phyloP scores from a whole-genome alignment of 106 monocot species.

The Phalaenopsis aphrodite region DNA sequence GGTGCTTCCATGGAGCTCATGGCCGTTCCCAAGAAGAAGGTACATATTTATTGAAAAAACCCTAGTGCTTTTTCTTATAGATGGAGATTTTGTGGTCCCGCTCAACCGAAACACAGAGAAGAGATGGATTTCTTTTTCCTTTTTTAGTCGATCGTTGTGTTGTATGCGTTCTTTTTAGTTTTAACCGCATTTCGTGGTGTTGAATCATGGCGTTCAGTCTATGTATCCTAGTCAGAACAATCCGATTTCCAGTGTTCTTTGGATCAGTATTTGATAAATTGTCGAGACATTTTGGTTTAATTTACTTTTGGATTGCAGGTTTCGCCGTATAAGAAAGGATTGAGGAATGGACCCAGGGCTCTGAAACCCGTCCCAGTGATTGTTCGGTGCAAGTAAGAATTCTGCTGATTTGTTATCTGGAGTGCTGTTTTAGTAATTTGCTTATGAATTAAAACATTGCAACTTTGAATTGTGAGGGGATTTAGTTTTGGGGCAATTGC shows the following conservation, averaged over 20 bases:
- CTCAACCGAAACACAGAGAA: not conserved
- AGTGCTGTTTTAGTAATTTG: not conserved
- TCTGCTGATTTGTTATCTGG: not conserved
- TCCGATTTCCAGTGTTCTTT: not conserved
- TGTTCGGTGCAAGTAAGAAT: constrained; percentile 83
- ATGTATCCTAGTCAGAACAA: not conserved
- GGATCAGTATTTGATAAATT: not conserved
- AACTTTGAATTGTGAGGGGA: not conserved
- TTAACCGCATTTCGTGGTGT: not conserved
- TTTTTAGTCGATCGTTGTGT: not conserved
- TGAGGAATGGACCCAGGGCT: constrained; percentile 88
- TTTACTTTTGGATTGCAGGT: constrained; percentile 29
- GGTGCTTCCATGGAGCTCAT: constrained; percentile 49
- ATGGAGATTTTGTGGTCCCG: not conserved
- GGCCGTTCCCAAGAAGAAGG: constrained; percentile 80
- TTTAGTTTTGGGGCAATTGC: too few relatives aligned
- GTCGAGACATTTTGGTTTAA: not conserved
- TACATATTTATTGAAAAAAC: not conserved
- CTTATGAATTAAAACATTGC: not conserved
- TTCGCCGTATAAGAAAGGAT: constrained; percentile 53
- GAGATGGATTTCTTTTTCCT: not conserved
- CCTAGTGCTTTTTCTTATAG: not conserved
- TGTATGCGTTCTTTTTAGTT: not conserved
- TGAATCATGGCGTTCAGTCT: not conserved
- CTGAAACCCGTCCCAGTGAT: constrained; percentile 87